Evolutionary conservation across 768 basidiomycete species (phyloP).

Genomic region (Chalciporus piperatus): DNA sequence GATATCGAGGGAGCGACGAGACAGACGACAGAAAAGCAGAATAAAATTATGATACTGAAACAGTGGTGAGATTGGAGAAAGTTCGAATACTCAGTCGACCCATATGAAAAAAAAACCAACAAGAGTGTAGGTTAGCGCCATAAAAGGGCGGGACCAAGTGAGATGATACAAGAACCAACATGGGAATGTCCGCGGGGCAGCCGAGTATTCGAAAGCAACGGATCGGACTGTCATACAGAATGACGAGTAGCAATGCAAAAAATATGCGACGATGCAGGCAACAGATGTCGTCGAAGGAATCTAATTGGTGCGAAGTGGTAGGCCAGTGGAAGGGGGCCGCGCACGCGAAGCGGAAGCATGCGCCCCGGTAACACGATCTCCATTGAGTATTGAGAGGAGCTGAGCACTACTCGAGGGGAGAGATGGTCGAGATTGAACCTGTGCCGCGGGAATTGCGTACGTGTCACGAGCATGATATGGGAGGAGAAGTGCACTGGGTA

Average conservation of each 20-base stretch:
- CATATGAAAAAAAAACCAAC: constrained; percentile 15
- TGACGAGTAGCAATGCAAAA: constrained; percentile 16
- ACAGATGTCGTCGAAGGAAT: constrained; percentile 6
- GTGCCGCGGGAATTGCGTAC: constrained; percentile 10
- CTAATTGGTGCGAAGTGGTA: constrained; percentile 25
- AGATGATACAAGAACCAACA: constrained; percentile 18
- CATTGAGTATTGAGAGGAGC: constrained; percentile 37
- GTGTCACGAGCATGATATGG: constrained; percentile 12
- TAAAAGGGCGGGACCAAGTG: constrained; percentile 11
- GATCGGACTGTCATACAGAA: constrained; percentile 5
- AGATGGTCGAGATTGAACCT: constrained; percentile 16
- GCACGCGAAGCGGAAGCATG: constrained; percentile 9
- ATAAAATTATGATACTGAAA: constrained; percentile 32
- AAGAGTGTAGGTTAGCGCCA: constrained; percentile 17
- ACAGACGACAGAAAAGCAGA: constrained; percentile 18
- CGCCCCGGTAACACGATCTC: constrained; percentile 15
- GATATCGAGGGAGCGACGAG: constrained; percentile 15
- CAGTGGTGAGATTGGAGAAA: constrained; percentile 20
- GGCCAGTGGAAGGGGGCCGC: constrained; percentile 6
- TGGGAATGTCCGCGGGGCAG: neutral
- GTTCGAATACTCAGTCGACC: constrained; percentile 25
- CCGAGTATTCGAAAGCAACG: neutral
- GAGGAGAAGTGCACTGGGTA: constrained; percentile 5
- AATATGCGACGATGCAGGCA: constrained; percentile 14
- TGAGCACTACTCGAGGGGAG: constrained; percentile 26